Base-by-base conservation (phyloP, 208 protist species). In the Naegleria fowleri region DNA sequence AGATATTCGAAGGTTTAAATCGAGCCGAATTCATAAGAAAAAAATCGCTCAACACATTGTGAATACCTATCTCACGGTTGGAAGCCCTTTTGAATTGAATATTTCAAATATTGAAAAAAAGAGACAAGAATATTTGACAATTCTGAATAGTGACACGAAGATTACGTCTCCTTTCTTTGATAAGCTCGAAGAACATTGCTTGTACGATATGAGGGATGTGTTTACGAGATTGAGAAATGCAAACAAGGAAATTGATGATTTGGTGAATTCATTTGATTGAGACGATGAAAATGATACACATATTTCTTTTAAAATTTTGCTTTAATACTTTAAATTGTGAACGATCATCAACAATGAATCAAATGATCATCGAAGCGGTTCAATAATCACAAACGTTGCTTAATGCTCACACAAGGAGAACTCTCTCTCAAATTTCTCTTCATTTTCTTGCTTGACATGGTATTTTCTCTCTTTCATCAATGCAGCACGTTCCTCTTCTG, bases 381-480 rank as follows among this genome's bases (percentile, higher is more conserved):
- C n/a, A n/a, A n/a, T n/a, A n/a, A n/a, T n/a, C n/a, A n/a, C n/a
- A n/a, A n/a, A n/a, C n/a, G n/a, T n/a, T n/a, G 52, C 6, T 88
- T 58, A 88, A 88, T 88, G 85, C 55, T 88, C 85, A 88, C 85
- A 88, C 9, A 88, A 36, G 2, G 85, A 88, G 36, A 88, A 88
- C n/a, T 25, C 48, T 58, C 79, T 90, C 76, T 58, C 39, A 89
- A 79, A 93, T 6, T 43, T 33, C n/a, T 83, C 39, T 36, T 92
- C 83, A 48, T 88, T 92, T 48, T 83, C 85, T 25, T 43, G 33
- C 0, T 38, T 25, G 11, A 91, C 59, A 88, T 91, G 91, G 75
- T 90, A 92, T 91, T 93, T 93, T 86, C 93, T 90, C 75, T 94
- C 92, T 9, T 85, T 13, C 93, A 94, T 94, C 79, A 94, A 93